phyloP scores from a whole-genome alignment of 2,329 filamentous ascomycete genomes.

The Sordariomycetes sp. region DNA sequence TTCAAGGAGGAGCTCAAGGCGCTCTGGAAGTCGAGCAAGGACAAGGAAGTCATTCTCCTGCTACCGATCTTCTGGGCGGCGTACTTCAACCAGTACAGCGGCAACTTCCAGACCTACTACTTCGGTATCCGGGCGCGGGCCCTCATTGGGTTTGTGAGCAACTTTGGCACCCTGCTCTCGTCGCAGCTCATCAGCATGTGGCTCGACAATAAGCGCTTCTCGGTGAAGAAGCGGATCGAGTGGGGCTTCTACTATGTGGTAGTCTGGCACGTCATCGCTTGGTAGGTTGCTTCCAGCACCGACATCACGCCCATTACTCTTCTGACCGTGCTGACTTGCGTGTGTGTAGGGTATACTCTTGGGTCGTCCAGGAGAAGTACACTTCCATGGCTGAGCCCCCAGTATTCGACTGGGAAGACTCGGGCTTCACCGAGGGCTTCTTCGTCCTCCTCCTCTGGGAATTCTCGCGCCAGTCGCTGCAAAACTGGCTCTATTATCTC shows the following conservation, averaged over 20 bases:
- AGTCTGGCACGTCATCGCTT: slow-evolving; percentile 28
- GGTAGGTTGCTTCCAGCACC: slow-evolving; percentile 14
- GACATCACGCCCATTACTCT: not conserved
- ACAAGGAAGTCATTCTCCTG: slow-evolving; percentile 7
- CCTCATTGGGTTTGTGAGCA: slow-evolving; percentile 11
- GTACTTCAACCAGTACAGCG: slow-evolving; percentile 8
- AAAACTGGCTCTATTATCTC: slow-evolving; percentile 44
- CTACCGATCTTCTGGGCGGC: slow-evolving; percentile 1
- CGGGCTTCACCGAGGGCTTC: slow-evolving; percentile 30
- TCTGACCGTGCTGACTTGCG: not conserved
- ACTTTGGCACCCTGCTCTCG: slow-evolving; percentile 12
- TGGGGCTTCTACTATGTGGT: slow-evolving; percentile 30
- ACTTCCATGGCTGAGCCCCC: slow-evolving; percentile 24
- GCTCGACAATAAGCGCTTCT: slow-evolving; percentile 12
- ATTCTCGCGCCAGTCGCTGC: slow-evolving; percentile 35
- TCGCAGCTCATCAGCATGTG: slow-evolving; percentile 13
- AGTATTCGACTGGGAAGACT: slow-evolving; percentile 23
- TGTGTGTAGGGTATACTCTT: slow-evolving; percentile 23
- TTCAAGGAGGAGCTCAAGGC: slow-evolving; percentile 11
- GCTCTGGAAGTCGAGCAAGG: slow-evolving; percentile 9
- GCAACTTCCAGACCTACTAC: slow-evolving; percentile 10
- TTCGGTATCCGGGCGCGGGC: slow-evolving; percentile 11
- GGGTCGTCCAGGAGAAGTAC: slow-evolving; percentile 38
- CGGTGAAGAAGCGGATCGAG: slow-evolving; percentile 12
- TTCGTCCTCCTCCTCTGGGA: slow-evolving; percentile 34